phyloP scores from a whole-genome alignment of 177 flowering plant genomes.

The Vitis hybrid region DNA sequence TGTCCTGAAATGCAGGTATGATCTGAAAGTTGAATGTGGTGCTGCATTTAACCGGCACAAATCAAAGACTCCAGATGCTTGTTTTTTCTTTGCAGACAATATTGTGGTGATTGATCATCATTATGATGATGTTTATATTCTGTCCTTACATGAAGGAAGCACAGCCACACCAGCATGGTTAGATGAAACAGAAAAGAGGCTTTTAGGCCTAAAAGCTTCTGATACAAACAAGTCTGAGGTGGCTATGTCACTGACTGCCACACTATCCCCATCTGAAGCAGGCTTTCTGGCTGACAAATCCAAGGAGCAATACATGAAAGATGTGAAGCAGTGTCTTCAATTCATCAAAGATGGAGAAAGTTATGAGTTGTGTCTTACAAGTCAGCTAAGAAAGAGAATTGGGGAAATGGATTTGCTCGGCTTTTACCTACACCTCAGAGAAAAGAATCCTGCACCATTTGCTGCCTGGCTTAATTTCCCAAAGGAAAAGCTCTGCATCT shows the following conservation, averaged over 20 bases:
- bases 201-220: slow-evolving; percentile 39
- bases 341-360: slow-evolving; percentile 97
- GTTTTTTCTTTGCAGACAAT: slow-evolving; percentile 94
- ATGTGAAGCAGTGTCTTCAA: slow-evolving; percentile 66
- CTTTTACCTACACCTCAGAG: slow-evolving; percentile 78
- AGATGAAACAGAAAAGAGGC: slow-evolving; percentile 62
- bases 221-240: slow-evolving; percentile 11
- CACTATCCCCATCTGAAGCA: slow-evolving; percentile 17
- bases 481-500: slow-evolving; percentile 61
- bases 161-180: slow-evolving; percentile 50
- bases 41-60: slow-evolving; percentile 52
- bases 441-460: slow-evolving; percentile 90
- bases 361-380: slow-evolving; percentile 93
- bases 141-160: slow-evolving; percentile 50
- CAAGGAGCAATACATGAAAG: slow-evolving; percentile 65
- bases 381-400: slow-evolving; percentile 64
- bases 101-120: slow-evolving; percentile 78
- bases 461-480: slow-evolving; percentile 96
- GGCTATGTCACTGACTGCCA: slow-evolving; percentile 11
- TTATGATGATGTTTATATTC: slow-evolving; percentile 62
- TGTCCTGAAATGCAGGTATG: slow-evolving; percentile 54
- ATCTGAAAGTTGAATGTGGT: slow-evolving; percentile 91
- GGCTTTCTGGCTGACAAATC: slow-evolving; percentile 68
- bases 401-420: slow-evolving; percentile 52
- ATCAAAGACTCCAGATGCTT: slow-evolving; percentile 89